Evolutionary conservation across 257 asterid genomes (phyloP).

Genomic region (Linaria vulgaris): DNA sequence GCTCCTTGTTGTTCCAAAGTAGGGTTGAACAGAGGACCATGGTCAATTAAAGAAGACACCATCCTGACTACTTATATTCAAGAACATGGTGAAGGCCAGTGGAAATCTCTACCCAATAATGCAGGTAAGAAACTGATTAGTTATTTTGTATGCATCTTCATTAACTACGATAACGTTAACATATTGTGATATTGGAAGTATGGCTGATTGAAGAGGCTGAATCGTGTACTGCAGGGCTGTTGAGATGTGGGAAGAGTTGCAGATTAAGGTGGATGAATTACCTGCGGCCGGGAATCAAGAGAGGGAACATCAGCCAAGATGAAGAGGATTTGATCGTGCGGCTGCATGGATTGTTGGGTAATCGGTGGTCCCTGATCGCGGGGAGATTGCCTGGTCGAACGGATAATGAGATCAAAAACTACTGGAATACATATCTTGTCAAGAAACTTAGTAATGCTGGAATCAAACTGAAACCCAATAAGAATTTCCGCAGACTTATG

Average conservation of each 20-base stretch:
- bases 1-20: slow-evolving; percentile 46
- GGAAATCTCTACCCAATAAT: slow-evolving; percentile 45
- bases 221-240: slow-evolving; percentile 58
- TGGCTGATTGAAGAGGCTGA: no score
- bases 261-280: slow-evolving; percentile 87
- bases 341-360: slow-evolving; percentile 62
- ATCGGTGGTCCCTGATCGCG: slow-evolving; percentile 79
- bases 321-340: slow-evolving; percentile 70
- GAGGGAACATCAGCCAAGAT: slow-evolving; percentile 59
- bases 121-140: slow-evolving; percentile 24
- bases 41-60: slow-evolving; percentile 43
- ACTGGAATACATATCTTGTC: slow-evolving; percentile 62
- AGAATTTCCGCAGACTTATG: no score
- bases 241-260: no score
- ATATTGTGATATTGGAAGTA: no score
- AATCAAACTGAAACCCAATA: no score
- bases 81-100: slow-evolving; percentile 40
- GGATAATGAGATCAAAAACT: no score
- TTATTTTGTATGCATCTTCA: no score
- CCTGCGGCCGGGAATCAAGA: slow-evolving; percentile 67
- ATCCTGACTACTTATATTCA: slow-evolving; percentile 32
- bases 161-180: no score
- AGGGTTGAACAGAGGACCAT: no score
- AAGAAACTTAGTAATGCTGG: slow-evolving; percentile 34
- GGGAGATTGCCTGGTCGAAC: slow-evolving; percentile 79